These are phyloP conservation scores for Botrytis sinoallii DNA, from an alignment of 2,329 filamentous ascomycete species.

Conservation along the genomic window DNA sequence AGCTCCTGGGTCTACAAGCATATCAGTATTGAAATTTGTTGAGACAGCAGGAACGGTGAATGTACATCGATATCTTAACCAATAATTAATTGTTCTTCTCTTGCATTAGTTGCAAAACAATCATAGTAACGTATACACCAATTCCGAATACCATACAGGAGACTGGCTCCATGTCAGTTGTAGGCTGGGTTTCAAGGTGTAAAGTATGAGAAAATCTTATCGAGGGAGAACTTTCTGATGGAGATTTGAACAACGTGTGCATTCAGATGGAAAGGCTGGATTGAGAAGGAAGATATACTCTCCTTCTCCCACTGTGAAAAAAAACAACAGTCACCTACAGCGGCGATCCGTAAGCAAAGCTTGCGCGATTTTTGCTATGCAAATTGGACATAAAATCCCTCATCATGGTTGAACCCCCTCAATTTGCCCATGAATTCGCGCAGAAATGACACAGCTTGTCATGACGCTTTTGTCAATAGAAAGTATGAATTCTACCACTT, in stretches of 20 bases:
- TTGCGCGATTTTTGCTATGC: constrained; percentile 18
- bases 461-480: neutral
- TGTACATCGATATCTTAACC: neutral
- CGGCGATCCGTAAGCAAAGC: neutral
- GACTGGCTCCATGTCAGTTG: constrained; percentile 15
- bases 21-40: neutral
- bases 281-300: constrained; percentile 11
- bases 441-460: neutral
- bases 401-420: neutral
- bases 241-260: neutral
- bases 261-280: neutral
- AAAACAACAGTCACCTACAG: neutral
- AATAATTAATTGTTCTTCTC: constrained; percentile 14
- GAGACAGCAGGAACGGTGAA: neutral
- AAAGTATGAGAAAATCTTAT: neutral
- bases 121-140: constrained; percentile 18
- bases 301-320: neutral
- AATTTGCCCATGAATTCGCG: neutral
- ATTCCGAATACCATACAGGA: constrained; percentile 20
- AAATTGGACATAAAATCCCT: constrained; percentile 11
- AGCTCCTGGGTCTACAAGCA: neutral
- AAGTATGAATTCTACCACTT: neutral
- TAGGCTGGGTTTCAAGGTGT: neutral
- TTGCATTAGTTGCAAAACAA: constrained; percentile 18
- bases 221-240: neutral